Percentiles rank a stretch among this genome's conserved stretches.
Conservation (phyloP, 495 filamentous ascomycete species). For the Paragyromitra xinjiangensis region DNA sequence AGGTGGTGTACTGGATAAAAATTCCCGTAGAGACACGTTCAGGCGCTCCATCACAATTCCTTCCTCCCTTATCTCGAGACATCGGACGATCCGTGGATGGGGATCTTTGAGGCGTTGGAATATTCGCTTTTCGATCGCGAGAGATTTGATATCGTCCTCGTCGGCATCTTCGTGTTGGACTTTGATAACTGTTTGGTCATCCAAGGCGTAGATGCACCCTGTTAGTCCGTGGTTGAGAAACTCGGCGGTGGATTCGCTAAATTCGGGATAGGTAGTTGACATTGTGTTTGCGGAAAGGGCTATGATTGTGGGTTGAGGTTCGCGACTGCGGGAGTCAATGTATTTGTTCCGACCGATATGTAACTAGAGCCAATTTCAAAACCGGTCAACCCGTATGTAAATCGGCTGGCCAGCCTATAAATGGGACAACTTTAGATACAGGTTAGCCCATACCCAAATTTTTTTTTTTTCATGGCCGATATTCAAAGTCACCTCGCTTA, state of each 20-base stretch:
- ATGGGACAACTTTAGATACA: too few relatives aligned
- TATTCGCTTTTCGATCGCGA: constrained; percentile 5
- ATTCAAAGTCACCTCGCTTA: too few relatives aligned
- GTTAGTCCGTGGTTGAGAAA: neutral
- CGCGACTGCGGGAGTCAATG: neutral
- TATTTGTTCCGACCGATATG: neutral
- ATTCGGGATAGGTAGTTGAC: neutral
- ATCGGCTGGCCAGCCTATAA: too few relatives aligned
- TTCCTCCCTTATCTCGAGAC: neutral
- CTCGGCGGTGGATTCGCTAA: neutral
- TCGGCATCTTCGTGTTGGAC: neutral
- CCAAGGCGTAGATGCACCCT: neutral
- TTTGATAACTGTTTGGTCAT: constrained; percentile 4
- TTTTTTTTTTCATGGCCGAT: too few relatives aligned
- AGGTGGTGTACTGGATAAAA: neutral
- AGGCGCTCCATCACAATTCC: constrained; percentile 3
- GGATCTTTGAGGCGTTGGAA: constrained; percentile 10
- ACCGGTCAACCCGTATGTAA: too few relatives aligned
- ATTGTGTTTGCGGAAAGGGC: neutral
- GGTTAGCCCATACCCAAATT: too few relatives aligned
- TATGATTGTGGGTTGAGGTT: neutral
- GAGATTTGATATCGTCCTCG: neutral
- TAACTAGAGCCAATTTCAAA: too few relatives aligned
- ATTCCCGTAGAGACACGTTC: neutral
- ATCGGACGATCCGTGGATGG: neutral